phyloP scores from a whole-genome alignment of 2,329 filamentous ascomycete genomes.

The Claviceps cyperi region DNA sequence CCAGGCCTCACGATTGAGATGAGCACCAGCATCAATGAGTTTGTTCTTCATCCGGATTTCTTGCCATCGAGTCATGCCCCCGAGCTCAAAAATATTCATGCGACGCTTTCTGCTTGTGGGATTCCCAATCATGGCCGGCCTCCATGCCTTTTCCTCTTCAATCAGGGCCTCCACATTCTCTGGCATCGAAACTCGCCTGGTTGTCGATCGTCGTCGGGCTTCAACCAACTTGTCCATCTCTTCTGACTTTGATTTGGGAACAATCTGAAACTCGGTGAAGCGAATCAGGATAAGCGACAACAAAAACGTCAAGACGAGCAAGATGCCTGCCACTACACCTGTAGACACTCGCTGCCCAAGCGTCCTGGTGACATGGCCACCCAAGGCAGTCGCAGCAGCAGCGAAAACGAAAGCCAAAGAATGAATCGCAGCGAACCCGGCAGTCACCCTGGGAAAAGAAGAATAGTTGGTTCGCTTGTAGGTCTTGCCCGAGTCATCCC shows the following conservation, averaged over 20 bases:
- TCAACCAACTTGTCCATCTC: slow-evolving; percentile 40
- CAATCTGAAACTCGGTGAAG: slow-evolving; percentile 52
- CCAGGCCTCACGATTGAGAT: slow-evolving; percentile 22
- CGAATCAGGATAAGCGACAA: slow-evolving; percentile 48
- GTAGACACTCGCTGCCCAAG: slow-evolving; percentile 55
- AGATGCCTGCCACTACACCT: slow-evolving; percentile 51
- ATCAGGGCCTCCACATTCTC: slow-evolving; percentile 24
- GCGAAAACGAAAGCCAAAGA: slow-evolving; percentile 54
- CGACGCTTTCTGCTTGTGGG: slow-evolving; percentile 53
- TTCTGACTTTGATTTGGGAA: slow-evolving; percentile 43
- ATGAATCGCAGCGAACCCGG: slow-evolving; percentile 58
- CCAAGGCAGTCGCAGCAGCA: slow-evolving; percentile 51
- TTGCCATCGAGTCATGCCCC: slow-evolving; percentile 53
- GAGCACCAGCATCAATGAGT: slow-evolving; percentile 32
- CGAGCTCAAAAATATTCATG: slow-evolving; percentile 59
- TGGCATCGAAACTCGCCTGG: slow-evolving; percentile 28
- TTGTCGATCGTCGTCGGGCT: slow-evolving; percentile 33
- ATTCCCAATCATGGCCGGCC: slow-evolving; percentile 56
- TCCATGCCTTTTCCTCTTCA: slow-evolving; percentile 47
- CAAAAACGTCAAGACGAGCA: slow-evolving; percentile 49
- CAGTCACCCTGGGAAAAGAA: slow-evolving; percentile 57
- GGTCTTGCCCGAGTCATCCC: slow-evolving; percentile 22
- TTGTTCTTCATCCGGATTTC: slow-evolving; percentile 52
- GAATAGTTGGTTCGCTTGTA: slow-evolving; percentile 54
- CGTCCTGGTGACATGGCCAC: slow-evolving; percentile 50